phyloP scores from a whole-genome alignment of 768 basidiomycete species.

The Russula emetica region DNA sequence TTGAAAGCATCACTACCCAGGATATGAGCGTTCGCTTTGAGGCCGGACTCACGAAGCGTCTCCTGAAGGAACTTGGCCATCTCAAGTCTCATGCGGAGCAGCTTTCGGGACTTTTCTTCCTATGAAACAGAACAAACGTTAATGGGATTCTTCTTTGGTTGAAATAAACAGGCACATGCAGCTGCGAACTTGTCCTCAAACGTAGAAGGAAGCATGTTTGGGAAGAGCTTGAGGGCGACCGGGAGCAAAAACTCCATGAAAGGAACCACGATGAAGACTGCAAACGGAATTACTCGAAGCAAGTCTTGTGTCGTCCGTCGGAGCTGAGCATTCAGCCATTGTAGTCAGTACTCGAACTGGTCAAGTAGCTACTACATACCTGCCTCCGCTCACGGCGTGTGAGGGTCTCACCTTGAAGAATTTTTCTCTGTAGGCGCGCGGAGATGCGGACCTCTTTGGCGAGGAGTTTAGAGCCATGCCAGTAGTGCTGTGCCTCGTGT shows the following conservation, averaged over 20 bases:
- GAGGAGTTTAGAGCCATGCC: conserved; percentile 92
- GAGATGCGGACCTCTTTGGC: conserved; percentile 94
- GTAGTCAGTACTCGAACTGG: not conserved
- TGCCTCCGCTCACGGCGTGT: conserved; percentile 93
- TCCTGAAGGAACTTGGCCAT: conserved; percentile 99
- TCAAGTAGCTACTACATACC: conserved; percentile 41
- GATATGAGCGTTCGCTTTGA: conserved; percentile 90
- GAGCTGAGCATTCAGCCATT: conserved; percentile 47
- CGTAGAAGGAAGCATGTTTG: conserved; percentile 97
- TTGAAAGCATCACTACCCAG: conserved; percentile 95
- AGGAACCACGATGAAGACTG: conserved; percentile 90
- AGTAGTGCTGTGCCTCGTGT: conserved; percentile 94
- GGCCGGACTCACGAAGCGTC: conserved; percentile 88
- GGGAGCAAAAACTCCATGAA: conserved; percentile 98
- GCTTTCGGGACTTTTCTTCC: conserved; percentile 97
- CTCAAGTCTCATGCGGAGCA: conserved; percentile 89
- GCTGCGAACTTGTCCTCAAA: conserved; percentile 97
- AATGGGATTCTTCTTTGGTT: not conserved
- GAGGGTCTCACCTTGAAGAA: conserved; percentile 84
- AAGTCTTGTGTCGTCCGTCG: conserved; percentile 92
- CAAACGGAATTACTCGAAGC: conserved; percentile 89
- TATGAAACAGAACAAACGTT: conserved; percentile 32
- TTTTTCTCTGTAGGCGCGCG: conserved; percentile 81
- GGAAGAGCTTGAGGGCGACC: conserved; percentile 94
- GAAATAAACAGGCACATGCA: conserved; percentile 43